Conservation (phyloP, 2,329 filamentous ascomycete species). For the Arachnomyces sp. region DNA sequence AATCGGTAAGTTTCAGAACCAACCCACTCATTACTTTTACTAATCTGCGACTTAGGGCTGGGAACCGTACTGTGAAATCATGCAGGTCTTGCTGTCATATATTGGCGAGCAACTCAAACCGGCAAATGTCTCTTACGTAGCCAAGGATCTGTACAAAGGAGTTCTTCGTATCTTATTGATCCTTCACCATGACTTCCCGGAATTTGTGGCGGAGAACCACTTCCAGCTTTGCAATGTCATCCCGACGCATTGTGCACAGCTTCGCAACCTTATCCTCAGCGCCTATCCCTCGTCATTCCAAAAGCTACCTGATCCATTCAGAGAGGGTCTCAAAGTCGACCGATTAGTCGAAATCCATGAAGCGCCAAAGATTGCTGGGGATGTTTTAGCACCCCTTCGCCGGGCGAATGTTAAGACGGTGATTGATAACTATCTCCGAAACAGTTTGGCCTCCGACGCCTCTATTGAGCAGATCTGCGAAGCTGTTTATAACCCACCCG, state of each 20-base stretch:
- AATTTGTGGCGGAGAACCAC: slow-evolving; percentile 85
- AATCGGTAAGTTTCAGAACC: slow-evolving; percentile 31
- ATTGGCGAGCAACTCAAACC: slow-evolving; percentile 74
- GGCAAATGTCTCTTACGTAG: slow-evolving; percentile 58
- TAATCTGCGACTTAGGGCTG: slow-evolving; percentile 50
- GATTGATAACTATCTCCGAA: slow-evolving; percentile 46
- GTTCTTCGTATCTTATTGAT: slow-evolving; percentile 75
- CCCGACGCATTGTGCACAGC: slow-evolving; percentile 74
- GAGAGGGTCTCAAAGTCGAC: slow-evolving; percentile 67
- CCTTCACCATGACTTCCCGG: slow-evolving; percentile 88
- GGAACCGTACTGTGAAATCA: slow-evolving; percentile 64
- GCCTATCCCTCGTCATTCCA: slow-evolving; percentile 64
- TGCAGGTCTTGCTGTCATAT: slow-evolving; percentile 64
- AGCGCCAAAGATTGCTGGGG: slow-evolving; percentile 57
- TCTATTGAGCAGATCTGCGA: slow-evolving; percentile 66
- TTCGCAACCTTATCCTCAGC: slow-evolving; percentile 80
- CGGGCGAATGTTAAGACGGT: slow-evolving; percentile 46
- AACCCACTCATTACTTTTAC: slow-evolving; percentile 1
- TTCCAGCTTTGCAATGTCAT: slow-evolving; percentile 73
- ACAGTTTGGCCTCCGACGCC: slow-evolving; percentile 61
- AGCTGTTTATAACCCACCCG: slow-evolving; percentile 56
- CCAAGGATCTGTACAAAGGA: slow-evolving; percentile 78
- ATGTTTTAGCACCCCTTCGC: slow-evolving; percentile 46
- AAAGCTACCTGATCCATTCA: slow-evolving; percentile 67
- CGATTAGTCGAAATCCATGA: slow-evolving; percentile 66